A percentile compares a stretch with the other conserved stretches of the same genome.
Conservation (phyloP, 2,329 filamentous ascomycete genomes). For the Fusarium coffeatum region DNA sequence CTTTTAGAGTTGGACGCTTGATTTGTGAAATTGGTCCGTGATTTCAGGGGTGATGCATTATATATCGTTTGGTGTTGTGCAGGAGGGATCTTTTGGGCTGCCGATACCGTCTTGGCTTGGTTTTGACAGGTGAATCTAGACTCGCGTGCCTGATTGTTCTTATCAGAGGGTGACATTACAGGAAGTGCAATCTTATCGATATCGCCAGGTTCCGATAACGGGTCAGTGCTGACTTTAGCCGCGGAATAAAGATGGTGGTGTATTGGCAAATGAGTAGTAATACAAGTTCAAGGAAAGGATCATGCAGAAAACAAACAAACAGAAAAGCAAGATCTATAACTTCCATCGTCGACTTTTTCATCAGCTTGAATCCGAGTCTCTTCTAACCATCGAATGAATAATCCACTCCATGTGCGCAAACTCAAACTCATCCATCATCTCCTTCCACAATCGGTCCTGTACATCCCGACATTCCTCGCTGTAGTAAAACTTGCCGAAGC, state of each 20-base stretch:
- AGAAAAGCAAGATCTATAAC: background rate
- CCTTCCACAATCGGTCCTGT: background rate
- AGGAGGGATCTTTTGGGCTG: background rate
- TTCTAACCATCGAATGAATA: background rate
- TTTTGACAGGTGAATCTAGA: background rate
- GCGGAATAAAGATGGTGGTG: background rate
- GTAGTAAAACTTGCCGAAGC: constrained; percentile 1
- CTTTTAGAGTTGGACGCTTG: background rate
- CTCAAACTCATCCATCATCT: constrained; percentile 13
- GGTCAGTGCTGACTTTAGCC: background rate
- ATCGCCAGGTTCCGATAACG: background rate
- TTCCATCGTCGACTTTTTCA: background rate
- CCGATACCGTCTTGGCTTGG: constrained; percentile 10
- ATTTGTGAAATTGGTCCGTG: constrained; percentile 1
- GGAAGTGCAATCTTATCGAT: background rate
- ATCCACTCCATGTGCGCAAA: background rate
- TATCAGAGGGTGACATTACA: background rate
- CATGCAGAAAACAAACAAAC: background rate
- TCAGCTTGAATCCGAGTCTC: fast-evolving
- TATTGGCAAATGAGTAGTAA: background rate
- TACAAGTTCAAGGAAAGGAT: background rate
- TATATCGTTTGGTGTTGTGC: background rate
- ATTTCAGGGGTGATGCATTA: background rate
- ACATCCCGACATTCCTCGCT: background rate
- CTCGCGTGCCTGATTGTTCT: background rate